A percentile compares a stretch with the other conserved stretches of the same genome.
Evolutionary conservation across 495 filamentous ascomycete species (phyloP).

Genomic region (Hypomontagnella submonticulosa): DNA sequence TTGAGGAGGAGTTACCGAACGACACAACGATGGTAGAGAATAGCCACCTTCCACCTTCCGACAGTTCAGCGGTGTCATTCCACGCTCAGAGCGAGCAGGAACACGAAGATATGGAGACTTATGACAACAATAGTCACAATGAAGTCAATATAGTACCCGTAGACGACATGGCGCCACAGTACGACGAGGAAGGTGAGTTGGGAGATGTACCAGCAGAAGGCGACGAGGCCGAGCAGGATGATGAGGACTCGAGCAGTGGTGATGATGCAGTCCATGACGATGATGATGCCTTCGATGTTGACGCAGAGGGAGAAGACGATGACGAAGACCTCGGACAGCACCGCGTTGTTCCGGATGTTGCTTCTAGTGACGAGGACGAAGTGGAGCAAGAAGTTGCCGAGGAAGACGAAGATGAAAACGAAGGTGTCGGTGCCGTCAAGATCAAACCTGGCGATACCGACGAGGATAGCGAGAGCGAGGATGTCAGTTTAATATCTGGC

Average conservation of each 20-base stretch:
- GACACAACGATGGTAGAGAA: constrained; percentile 48
- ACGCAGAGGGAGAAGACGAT: constrained; percentile 53
- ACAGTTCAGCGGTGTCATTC: constrained; percentile 46
- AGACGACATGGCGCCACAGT: constrained; percentile 41
- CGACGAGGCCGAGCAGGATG: constrained; percentile 57
- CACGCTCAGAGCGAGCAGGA: constrained; percentile 39
- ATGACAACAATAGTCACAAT: constrained; percentile 57
- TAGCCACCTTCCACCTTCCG: constrained; percentile 49
- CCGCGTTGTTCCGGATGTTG: constrained; percentile 18
- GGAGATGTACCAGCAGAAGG: constrained; percentile 56
- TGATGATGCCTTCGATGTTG: constrained; percentile 48
- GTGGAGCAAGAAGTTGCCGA: constrained; percentile 51
- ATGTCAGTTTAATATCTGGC: constrained; percentile 49
- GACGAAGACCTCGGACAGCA: constrained; percentile 54
- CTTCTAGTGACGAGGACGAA: constrained; percentile 52
- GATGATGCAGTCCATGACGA: constrained; percentile 58
- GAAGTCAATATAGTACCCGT: constrained; percentile 50
- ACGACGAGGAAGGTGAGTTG: constrained; percentile 43
- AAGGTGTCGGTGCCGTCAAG: constrained; percentile 82
- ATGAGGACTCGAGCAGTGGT: constrained; percentile 51
- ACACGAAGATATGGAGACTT: constrained; percentile 61
- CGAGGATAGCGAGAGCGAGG: constrained; percentile 54
- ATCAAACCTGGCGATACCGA: constrained; percentile 67
- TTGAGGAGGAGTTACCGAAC: constrained; percentile 42
- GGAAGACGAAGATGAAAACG: constrained; percentile 63